A percentile compares a stretch with the other conserved stretches of the same genome.
These are phyloP conservation scores for Davidsoniella eucalypti DNA, from an alignment of 2,329 filamentous ascomycete species.

Conservation along the genomic window DNA sequence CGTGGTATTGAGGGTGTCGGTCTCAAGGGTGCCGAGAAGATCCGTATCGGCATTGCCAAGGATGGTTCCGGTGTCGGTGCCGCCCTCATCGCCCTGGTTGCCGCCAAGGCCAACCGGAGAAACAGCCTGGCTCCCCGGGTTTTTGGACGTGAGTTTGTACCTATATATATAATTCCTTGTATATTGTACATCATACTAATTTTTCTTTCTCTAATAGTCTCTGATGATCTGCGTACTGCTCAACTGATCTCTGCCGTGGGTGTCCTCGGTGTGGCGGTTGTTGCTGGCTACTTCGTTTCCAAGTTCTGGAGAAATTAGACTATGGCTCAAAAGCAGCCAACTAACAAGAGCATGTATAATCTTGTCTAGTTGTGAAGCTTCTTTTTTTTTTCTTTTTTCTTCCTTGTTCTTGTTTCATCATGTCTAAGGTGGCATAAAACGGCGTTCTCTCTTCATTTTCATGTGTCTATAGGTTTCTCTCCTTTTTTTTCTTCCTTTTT, in stretches of 20 bases:
- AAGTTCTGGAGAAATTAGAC: slow-evolving; percentile 10
- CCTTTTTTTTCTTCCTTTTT: slow-evolving; percentile 10
- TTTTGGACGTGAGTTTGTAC: slow-evolving; percentile 7
- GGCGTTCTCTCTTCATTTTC: slow-evolving; percentile 6
- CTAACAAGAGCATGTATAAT: neutral
- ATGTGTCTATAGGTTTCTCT: slow-evolving; percentile 6
- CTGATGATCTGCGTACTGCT: slow-evolving; percentile 19
- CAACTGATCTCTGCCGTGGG: slow-evolving; percentile 21
- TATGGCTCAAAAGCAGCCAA: neutral
- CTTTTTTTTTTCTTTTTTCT: too few relatives aligned
- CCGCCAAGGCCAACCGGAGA: slow-evolving; percentile 28
- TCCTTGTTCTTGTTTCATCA: neutral
- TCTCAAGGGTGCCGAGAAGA: slow-evolving; percentile 59
- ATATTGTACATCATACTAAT: neutral
- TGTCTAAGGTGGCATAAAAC: neutral
- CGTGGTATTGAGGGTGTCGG: slow-evolving; percentile 64
- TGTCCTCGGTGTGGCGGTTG: slow-evolving; percentile 22
- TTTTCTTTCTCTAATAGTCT: slow-evolving; percentile 15
- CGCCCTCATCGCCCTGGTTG: slow-evolving; percentile 82
- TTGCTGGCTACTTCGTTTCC: slow-evolving; percentile 21
- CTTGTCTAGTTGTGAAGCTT: neutral
- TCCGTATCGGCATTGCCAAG: slow-evolving; percentile 91
- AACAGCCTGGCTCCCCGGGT: slow-evolving; percentile 9
- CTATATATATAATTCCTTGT: neutral
- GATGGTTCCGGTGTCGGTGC: slow-evolving; percentile 70